phyloP scores from a whole-genome alignment of 257 asterid species.

The Anisodus acutangulus region DNA sequence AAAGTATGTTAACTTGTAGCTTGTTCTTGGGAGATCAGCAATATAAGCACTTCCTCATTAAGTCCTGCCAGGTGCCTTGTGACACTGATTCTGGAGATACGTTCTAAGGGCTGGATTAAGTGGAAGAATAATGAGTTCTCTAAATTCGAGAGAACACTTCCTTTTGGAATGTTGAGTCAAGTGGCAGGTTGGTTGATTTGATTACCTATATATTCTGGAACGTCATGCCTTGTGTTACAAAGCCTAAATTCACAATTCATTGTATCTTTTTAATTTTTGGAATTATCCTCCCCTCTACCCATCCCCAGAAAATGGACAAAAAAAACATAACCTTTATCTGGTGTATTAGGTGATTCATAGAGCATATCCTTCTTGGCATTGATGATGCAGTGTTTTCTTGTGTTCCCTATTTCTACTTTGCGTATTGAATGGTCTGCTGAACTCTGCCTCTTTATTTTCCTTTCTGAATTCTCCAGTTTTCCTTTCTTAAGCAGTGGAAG shows the following conservation, averaged over 20 bases:
- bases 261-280: not conserved
- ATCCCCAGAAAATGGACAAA: not conserved
- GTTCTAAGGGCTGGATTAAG: conserved; percentile 74
- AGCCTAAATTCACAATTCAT: not conserved
- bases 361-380: conserved; percentile 6
- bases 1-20: conserved; percentile 54
- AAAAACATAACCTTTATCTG: not conserved
- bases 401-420: not conserved
- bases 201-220: conserved; percentile 29
- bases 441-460: not conserved
- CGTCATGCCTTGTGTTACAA: conserved; percentile 18
- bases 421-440: not conserved
- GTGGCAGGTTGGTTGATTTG: conserved; percentile 76
- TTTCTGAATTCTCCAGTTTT: not conserved
- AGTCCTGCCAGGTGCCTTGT: conserved; percentile 66
- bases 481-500: conserved; percentile 12
- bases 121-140: conserved; percentile 78
- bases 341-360: conserved; percentile 19
- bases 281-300: not conserved
- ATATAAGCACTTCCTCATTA: conserved; percentile 55
- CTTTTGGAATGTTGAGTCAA: conserved; percentile 91
- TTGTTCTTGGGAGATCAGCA: conserved; percentile 94
- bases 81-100: conserved; percentile 86
- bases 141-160: conserved; percentile 79
- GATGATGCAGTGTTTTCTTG: conserved; percentile 3